A percentile compares a stretch with the other conserved stretches of the same genome.
Evolutionary conservation across 1,284 basidiomycete genomes (phyloP).

Genomic region (Cutaneotrichosporon sp.): DNA sequence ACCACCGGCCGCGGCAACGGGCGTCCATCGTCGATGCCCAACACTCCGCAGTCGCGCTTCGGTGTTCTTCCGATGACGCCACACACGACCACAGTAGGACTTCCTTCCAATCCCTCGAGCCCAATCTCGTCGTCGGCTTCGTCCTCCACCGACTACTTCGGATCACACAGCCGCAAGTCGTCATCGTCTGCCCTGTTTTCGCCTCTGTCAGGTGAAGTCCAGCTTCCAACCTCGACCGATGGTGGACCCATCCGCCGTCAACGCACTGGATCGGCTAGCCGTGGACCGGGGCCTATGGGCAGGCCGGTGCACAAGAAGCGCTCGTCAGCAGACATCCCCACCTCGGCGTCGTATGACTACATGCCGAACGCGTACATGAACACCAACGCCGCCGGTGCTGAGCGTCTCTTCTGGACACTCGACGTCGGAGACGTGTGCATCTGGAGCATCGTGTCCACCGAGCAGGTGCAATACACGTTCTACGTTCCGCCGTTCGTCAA

Average conservation of each 20-base stretch:
- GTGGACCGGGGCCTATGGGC: slow-evolving; percentile 26
- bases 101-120: slow-evolving; percentile 40
- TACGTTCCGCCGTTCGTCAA: slow-evolving; percentile 67
- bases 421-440: slow-evolving; percentile 39
- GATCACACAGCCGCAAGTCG: slow-evolving; percentile 36
- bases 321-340: slow-evolving; percentile 24
- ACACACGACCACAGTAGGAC: slow-evolving; percentile 23
- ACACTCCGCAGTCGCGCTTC: slow-evolving; percentile 37
- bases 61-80: slow-evolving; percentile 48
- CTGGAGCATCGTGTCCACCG: slow-evolving; percentile 47
- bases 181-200: slow-evolving; percentile 37
- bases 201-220: slow-evolving; percentile 25
- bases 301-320: slow-evolving; percentile 34
- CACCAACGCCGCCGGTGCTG: slow-evolving; percentile 1
- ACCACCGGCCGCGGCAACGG: slow-evolving; percentile 5
- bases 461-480: slow-evolving; percentile 65
- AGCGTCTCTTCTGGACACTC: slow-evolving; percentile 33
- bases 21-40: slow-evolving; percentile 28
- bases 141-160: slow-evolving; percentile 41
- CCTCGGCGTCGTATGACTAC: slow-evolving; percentile 18
- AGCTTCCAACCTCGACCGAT: slow-evolving; percentile 33
- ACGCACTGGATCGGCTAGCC: slow-evolving; percentile 32
- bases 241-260: slow-evolving; percentile 40
- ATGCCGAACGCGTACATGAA: slow-evolving; percentile 11
- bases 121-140: slow-evolving; percentile 34